Evolutionary conservation across 2,329 filamentous ascomycete genomes (phyloP), one percentile per base, ranked within the genome.

Genomic region (Phoma herbarum): DNA sequence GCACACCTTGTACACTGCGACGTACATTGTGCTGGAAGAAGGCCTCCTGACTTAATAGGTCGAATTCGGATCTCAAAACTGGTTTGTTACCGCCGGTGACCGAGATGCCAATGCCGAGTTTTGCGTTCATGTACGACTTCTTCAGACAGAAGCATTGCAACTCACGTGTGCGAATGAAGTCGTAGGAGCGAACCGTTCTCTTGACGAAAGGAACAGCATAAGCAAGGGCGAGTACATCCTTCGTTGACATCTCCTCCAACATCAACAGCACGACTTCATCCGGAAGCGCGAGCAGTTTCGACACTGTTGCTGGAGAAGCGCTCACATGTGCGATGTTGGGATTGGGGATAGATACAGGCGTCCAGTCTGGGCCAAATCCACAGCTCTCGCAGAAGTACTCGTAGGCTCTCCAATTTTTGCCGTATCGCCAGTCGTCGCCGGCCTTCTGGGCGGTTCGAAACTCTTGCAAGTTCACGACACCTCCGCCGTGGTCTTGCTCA

Each of bases 121-220:
- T 77, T 2, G 70, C 66, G 1, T 72, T 56, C 29, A 68, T 61
- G 64, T 80, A 80, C 18, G 69, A 74, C 54, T 78, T 70, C 68
- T 83, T 83, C 31, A 82, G 70, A 42, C 73, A 76, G 63, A 82
- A 84, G 64, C 81, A 84, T 51, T 81, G 78, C 4, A 83, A 67
- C 64, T 84, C 81, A 12, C 80, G 77, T 44, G 75, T 73, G 3
- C 79, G 77, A 31, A 82, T 70, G 49, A 73, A 69, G 54, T 70
- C 69, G 50, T 66, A 80, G 0, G 70, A 67, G 12, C 64, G 55
- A 11, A 82, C 64, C 37, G 81, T 57, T 1, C 60, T 39, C 22
- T 74, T 73, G 22, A 82, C 65, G 16, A 74, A 67, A 1, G 73
- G 67, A 66, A 79, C 78, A 7, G 79, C 78, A 16, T 72, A 67